Evolutionary conservation across 164 flowering plant species (phyloP).

Genomic region (Vitis rotundifolia): DNA sequence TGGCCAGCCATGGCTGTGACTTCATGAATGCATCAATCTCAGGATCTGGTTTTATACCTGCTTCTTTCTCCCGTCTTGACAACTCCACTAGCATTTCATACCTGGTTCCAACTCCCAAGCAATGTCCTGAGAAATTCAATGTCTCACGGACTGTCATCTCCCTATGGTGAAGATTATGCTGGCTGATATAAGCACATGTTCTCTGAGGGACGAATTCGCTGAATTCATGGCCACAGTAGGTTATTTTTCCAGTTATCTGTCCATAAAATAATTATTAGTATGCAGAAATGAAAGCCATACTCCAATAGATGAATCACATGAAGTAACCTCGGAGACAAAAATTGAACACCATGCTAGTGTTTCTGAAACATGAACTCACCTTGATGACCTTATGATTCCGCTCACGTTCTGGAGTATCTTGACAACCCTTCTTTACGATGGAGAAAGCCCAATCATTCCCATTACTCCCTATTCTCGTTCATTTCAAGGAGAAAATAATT

Average conservation of each 20-base stretch:
- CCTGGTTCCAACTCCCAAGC: constrained; percentile 68
- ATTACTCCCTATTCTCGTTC: constrained; percentile 25
- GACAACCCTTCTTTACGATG: constrained; percentile 45
- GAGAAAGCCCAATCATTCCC: constrained; percentile 41
- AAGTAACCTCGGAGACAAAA: neutral
- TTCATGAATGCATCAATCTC: constrained; percentile 72
- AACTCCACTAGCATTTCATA: constrained; percentile 53
- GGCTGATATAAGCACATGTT: constrained; percentile 57
- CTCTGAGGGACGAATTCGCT: constrained; percentile 52
- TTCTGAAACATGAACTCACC: constrained; percentile 25
- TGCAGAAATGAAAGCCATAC: too few relatives aligned
- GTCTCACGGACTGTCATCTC: constrained; percentile 70
- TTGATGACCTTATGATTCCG: constrained; percentile 59
- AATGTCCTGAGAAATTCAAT: constrained; percentile 60
- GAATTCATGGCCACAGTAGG: constrained; percentile 57
- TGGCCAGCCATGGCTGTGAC: constrained; percentile 57
- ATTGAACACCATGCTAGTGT: neutral
- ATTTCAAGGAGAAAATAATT: neutral
- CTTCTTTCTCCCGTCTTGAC: constrained; percentile 51
- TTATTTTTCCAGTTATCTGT: constrained; percentile 51
- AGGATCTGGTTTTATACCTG: constrained; percentile 63
- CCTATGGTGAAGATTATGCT: constrained; percentile 57
- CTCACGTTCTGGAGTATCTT: constrained; percentile 51
- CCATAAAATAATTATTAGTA: neutral
- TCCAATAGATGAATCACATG: neutral